Base-by-base conservation (phyloP, 2,329 filamentous ascomycete species). In the Pseudocercospora fijiensis region DNA sequence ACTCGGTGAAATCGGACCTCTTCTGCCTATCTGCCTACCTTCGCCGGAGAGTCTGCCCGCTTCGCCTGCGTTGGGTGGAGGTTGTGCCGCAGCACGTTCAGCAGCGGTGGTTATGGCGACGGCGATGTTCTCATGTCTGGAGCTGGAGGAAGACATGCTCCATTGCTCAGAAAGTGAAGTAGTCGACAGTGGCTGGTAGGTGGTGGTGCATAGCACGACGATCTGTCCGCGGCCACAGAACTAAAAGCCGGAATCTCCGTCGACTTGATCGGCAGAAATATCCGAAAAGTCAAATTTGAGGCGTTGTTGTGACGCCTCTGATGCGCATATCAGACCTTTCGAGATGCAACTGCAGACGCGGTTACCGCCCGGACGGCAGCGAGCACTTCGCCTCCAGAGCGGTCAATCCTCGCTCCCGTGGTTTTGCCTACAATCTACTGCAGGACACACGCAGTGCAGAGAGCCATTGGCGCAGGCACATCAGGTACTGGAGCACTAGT, bases 1-100 rank as follows among this genome's bases (percentile, higher is more conserved):
- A 57, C 58, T 10, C 45, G 51, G 47, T 27, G 37, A 27, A 33
- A 45, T 37, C 18, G 11, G 26, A 8, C 4, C 18, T 3, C 37
- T 41, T 57, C 37, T 20, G 20, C 27, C 33, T 56, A 22, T 27
- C 57, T 55, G 58, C 58, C 28, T 59, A 49, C 45, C 53, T 56
- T 56, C 28, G 27, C 30, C 28, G 53, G n/a, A 18, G n/a, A 10
- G n/a, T 18, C 30, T 41, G 53, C 28, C 53, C 28, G 53, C 28
- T 37, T 41, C 53, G 27, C 13, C 53, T 10, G 28, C 5, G 28
- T 28, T 10, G 10, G 28, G 8, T 22, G 16, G 53, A 41, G 26
- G 11, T 55, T 30, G 22, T n/a, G 49, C 20, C 26, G 26, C 16
- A n/a, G 11, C 26, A 53, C 10, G 22, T 5, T 26, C 49, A n/a